Evolutionary conservation across 352 stramenopile species (phyloP), one percentile per base, ranked within the genome.

Genomic region (Halophytophthora polymorphica): DNA sequence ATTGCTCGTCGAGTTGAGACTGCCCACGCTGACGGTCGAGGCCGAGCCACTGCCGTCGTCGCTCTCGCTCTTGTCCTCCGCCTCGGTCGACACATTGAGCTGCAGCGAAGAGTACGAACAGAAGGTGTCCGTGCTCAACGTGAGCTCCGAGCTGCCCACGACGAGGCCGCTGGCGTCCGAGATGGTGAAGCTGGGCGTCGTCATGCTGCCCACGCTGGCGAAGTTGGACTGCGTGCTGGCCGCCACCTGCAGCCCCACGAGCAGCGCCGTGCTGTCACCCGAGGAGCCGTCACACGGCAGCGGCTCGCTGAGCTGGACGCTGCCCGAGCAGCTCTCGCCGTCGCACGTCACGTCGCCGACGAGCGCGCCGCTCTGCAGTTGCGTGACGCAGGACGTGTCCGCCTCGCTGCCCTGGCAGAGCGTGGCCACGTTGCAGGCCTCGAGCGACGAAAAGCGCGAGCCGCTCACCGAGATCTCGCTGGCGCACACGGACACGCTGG

Each of bases 391-490:
- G 25, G 56, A 51, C 17, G 66, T 72, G 53, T 81, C 78, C 2
- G 53, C 58, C 2, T 50, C 29, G 1, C 69, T 64, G 5, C 83
- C 83, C 15, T 60, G 62, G 41, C 83, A 93, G 1, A 91, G 47
- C 40, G 80, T 50, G 0, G 69, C 79, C 8, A 62, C 49, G 50
- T 88, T 92, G 56, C 83, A 93, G 15, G 52, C 68, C 3, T 63
- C 60, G 1, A 77, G 41, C 18, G 36, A 53, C 28, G 81, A 92
- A 25, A 93, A 70, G 14, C 71, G 67, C 25, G 62, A 68, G 39
- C 63, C 83, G 18, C 56, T 80, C 28, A 93, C 48, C 11, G 56
- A 37, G 7, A 92, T 43, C 8, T 55, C 25, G 4, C 50, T 63
- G 18, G 81, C 58, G 37, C 83, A 93, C 18, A 88, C 69, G 13